Evolutionary conservation across 2,329 filamentous ascomycete species (phyloP).

Genomic region (Fusarium secorum): DNA sequence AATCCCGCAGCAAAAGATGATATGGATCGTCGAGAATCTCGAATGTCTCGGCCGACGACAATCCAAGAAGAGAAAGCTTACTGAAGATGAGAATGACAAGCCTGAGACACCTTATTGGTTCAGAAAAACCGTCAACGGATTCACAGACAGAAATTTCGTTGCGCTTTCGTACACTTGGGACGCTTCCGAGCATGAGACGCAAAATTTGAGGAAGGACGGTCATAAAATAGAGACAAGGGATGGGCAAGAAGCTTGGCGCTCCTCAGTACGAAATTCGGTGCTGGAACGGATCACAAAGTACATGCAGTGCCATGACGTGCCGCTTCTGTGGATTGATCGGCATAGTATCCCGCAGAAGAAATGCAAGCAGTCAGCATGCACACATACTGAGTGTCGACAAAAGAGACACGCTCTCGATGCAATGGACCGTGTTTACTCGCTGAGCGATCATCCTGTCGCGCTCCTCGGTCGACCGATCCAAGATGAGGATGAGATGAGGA

Average conservation of each 20-base stretch:
- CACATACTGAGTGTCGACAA: constrained; percentile 30
- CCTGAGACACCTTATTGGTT: constrained; percentile 12
- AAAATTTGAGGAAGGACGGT: background rate
- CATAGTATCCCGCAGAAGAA: constrained; percentile 41
- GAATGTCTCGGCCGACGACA: constrained; percentile 20
- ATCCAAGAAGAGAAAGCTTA: constrained; percentile 8
- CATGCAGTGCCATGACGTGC: constrained; percentile 32
- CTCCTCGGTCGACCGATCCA: constrained; percentile 37
- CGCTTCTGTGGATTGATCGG: constrained; percentile 43
- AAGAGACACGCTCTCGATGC: constrained; percentile 42
- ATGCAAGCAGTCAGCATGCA: constrained; percentile 24
- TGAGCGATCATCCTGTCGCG: constrained; percentile 43
- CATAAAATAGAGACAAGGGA: constrained; percentile 20
- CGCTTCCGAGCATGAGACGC: constrained; percentile 13
- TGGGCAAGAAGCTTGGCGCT: background rate
- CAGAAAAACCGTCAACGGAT: constrained; percentile 10
- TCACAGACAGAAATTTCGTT: constrained; percentile 9
- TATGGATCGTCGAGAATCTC: constrained; percentile 32
- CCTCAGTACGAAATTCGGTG: constrained; percentile 38
- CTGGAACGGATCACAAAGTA: constrained; percentile 37
- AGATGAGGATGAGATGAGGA: constrained; percentile 12
- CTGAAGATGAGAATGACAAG: background rate
- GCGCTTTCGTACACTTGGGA: constrained; percentile 32
- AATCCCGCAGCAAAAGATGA: constrained; percentile 29
- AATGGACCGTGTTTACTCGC: constrained; percentile 47